Percentiles rank a stretch among this genome's conserved stretches.
These are phyloP conservation scores for Phialophora macrospora DNA, from an alignment of 2,329 filamentous ascomycete genomes.

Conservation along the genomic window DNA sequence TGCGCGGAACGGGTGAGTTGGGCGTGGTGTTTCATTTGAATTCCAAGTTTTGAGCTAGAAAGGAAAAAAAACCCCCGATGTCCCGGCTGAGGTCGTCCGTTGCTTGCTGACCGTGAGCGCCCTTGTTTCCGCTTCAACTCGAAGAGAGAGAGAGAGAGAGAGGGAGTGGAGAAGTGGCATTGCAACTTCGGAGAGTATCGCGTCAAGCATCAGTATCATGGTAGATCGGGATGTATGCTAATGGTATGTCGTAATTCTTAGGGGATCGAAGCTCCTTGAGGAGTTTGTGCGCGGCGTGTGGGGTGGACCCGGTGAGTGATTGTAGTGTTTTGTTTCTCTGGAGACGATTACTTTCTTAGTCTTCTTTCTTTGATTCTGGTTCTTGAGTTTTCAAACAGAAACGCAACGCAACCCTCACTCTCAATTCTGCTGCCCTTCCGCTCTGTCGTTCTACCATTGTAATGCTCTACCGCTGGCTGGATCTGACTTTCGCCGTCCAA, in stretches of 20 bases:
- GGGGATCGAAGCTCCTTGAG: slow-evolving; percentile 60
- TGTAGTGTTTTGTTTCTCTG: background rate
- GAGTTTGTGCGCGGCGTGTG: slow-evolving; percentile 71
- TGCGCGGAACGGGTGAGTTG: slow-evolving; percentile 50
- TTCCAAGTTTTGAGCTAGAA: no score
- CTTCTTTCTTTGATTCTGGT: background rate
- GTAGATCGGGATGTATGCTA: background rate
- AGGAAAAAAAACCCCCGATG: no score
- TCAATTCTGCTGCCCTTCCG: background rate
- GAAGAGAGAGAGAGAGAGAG: background rate
- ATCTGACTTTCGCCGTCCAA: no score
- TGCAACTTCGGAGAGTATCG: background rate
- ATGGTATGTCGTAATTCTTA: background rate
- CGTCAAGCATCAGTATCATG: background rate
- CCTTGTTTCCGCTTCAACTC: no score
- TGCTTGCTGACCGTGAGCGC: no score
- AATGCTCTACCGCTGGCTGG: no score
- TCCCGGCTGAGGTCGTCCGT: background rate
- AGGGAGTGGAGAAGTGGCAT: background rate
- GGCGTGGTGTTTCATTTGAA: slow-evolving; percentile 36
- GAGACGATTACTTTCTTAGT: slow-evolving; percentile 1
- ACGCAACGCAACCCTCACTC: no score
- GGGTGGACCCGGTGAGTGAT: slow-evolving; percentile 43
- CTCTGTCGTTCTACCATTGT: background rate
- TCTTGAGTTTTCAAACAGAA: background rate